Evolutionary conservation across 495 filamentous ascomycete species (phyloP).

Genomic region (Glutinoglossum americanum): DNA sequence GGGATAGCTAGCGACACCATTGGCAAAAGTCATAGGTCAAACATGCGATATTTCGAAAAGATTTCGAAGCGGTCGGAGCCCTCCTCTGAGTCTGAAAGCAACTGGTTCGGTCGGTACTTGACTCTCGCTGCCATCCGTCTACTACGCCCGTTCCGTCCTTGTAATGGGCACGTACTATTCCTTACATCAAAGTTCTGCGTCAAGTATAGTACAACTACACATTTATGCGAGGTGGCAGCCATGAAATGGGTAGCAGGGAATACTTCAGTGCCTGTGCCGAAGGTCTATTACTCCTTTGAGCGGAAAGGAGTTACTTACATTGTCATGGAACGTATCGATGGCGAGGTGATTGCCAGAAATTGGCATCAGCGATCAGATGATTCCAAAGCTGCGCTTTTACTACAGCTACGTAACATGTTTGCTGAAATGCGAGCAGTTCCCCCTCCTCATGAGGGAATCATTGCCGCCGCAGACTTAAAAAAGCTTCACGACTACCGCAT

Average conservation of each 20-base stretch:
- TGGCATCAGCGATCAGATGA: constrained; percentile 9
- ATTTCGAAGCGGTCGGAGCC: no score
- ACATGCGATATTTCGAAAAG: no score
- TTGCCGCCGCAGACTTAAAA: constrained; percentile 22
- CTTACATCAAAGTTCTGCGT: constrained; percentile 7
- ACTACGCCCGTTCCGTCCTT: neutral
- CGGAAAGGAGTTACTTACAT: constrained; percentile 23
- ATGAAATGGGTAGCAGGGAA: constrained; percentile 25
- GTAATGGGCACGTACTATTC: neutral
- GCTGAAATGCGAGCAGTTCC: constrained; percentile 21
- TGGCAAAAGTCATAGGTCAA: no score
- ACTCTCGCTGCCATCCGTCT: neutral
- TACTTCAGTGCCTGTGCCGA: constrained; percentile 30
- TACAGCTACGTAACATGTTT: constrained; percentile 21
- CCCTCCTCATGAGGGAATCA: constrained; percentile 17
- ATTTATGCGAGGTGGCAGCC: constrained; percentile 26
- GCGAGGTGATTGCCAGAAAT: constrained; percentile 18
- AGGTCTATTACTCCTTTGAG: constrained; percentile 26
- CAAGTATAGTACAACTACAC: constrained; percentile 18
- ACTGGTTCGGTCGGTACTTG: no score
- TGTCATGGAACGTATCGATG: constrained; percentile 28
- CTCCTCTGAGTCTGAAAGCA: no score
- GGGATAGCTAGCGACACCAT: no score
- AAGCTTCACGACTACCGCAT: constrained; percentile 19
- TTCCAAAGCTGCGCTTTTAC: constrained; percentile 22